phyloP scores from a whole-genome alignment of 305 asterid species.

The Fraxinus paxiana region DNA sequence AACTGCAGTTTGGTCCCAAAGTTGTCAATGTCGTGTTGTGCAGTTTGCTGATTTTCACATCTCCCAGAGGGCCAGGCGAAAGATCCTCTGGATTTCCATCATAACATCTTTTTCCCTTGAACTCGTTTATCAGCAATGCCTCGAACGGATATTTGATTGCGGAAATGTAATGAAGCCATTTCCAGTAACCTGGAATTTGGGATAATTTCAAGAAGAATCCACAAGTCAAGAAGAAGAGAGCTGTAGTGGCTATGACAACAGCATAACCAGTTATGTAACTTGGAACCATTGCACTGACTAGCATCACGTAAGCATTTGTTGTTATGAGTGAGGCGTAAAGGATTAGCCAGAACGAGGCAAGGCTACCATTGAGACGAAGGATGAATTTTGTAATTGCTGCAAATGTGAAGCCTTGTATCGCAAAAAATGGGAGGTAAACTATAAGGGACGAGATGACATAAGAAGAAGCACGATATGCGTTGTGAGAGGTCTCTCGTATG shows the following conservation, averaged over 20 bases:
- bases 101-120: slow-evolving; percentile 58
- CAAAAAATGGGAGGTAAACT: slow-evolving; percentile 81
- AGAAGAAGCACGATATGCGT: slow-evolving; percentile 72
- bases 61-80: slow-evolving; percentile 79
- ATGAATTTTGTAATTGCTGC: slow-evolving; percentile 57
- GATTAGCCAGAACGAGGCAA: slow-evolving; percentile 65
- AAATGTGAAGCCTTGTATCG: slow-evolving; percentile 69
- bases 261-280: slow-evolving; percentile 89
- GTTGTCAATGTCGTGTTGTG: slow-evolving; percentile 34
- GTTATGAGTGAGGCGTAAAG: slow-evolving; percentile 76
- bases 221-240: slow-evolving; percentile 81
- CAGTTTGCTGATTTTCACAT: slow-evolving; percentile 53
- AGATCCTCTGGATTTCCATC: slow-evolving; percentile 47
- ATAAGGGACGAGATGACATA: slow-evolving; percentile 74
- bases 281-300: slow-evolving; percentile 75
- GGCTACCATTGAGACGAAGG: slow-evolving; percentile 43
- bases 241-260: slow-evolving; percentile 81
- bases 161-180: slow-evolving; percentile 80
- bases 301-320: slow-evolving; percentile 81
- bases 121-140: slow-evolving; percentile 72
- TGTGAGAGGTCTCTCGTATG: slow-evolving; percentile 84
- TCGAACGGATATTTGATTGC: slow-evolving; percentile 91
- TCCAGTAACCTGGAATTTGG: slow-evolving; percentile 64
- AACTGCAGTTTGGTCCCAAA: slow-evolving; percentile 33
- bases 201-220: slow-evolving; percentile 82